Conservation (phyloP, 305 asterid species). For the Fraxinus nigra region DNA sequence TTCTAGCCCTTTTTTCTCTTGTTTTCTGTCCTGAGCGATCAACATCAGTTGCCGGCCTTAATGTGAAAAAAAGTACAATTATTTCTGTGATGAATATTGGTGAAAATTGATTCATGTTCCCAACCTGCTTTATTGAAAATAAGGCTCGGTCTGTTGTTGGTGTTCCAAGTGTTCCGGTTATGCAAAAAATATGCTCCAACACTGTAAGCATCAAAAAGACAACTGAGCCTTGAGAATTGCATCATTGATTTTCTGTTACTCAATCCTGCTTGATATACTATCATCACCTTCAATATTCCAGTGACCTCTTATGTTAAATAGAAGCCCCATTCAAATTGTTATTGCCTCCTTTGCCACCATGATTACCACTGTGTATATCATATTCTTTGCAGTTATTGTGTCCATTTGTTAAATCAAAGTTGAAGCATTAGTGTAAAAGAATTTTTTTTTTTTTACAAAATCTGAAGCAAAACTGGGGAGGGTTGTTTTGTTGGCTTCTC, state of each 20-base stretch:
- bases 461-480: background rate
- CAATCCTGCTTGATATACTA: background rate
- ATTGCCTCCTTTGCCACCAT: conserved; percentile 2
- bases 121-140: background rate
- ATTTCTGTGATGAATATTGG: background rate
- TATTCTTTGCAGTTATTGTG: background rate
- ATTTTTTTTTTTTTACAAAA: background rate
- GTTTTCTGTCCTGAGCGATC: conserved; percentile 9
- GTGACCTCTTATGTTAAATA: background rate
- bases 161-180: background rate
- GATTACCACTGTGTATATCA: background rate
- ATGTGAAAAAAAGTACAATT: background rate
- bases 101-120: background rate
- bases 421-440: background rate
- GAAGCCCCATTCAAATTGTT: background rate
- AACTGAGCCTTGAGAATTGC: background rate
- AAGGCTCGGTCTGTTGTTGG: background rate
- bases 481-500: conserved; percentile 3
- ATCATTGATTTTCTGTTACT: background rate
- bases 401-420: background rate
- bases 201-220: background rate
- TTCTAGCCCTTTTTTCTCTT: background rate
- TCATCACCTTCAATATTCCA: background rate
- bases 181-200: background rate
- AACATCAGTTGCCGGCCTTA: background rate